Evolutionary conservation across 768 basidiomycete genomes (phyloP), one percentile per base, ranked within the genome.

Genomic region (Russula emetica): DNA sequence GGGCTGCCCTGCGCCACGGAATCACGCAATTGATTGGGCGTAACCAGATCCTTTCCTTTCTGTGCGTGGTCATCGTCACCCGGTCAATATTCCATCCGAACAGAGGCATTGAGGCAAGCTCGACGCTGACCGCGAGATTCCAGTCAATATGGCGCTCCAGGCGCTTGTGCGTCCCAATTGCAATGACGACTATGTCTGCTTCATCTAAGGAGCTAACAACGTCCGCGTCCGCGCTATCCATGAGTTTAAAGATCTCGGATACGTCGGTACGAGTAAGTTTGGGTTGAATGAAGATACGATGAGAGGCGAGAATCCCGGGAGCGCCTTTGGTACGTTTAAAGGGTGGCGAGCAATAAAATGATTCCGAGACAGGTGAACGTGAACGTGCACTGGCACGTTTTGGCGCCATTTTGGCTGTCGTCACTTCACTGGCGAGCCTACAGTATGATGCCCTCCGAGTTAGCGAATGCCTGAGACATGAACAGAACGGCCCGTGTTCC

Each of bases 131-230:
- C 30, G 87, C 85, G 40, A 85, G 68, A 1, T 78, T 74, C 86
- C 86, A 86, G 32, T 79, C 69, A 16, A 92, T 57, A 72, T 92
- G 89, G 54, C 90, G 78, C 73, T 90, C 85, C 1, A 92, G 75
- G 3, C 91, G 80, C 63, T 80, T 80, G 67, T 78, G 78, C 84
- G 89, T 91, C 36, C 72, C 78, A 28, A 91, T 77, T 20, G 77
- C 80, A 7, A 90, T 89, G 60, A 92, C 70, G 42, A 92, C 75
- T 36, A 91, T 76, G 57, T 91, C 82, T 6, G 88, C 85, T 11
- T 82, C 78, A 20, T 77, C 72, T 5, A 75, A 65, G 44, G 80
- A 69, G 16, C 68, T 66, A 60, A 79, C 79, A 36, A 81, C 70
- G 58, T 77, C 38, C n/a, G 64, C 68, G 44, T 69, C 69, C 55